Base-by-base conservation (phyloP, 345 rosid species). In the Lagerstroemia speciosa region DNA sequence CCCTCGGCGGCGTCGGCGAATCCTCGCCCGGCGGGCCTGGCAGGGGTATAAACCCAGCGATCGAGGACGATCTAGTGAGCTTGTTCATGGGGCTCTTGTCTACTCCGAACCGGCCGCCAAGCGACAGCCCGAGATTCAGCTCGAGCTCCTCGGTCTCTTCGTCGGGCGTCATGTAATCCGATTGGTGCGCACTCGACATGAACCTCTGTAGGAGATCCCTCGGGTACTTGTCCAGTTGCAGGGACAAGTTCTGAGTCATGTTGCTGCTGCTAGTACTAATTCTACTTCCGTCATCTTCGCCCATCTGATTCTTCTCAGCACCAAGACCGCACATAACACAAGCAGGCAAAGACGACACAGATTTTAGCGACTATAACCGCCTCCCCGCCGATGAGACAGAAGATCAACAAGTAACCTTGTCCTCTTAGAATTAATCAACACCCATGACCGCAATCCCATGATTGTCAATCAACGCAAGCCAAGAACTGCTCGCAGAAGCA, bases 41-140 rank as follows among this genome's bases (percentile, higher is more conserved):
- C 5, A 81, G 50, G n/a, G 89, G 75, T 30, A 83, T 76, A 1
- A 82, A 73, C 0, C 84, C 89, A 2, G 96, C 80, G 43, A 92
- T 77, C 0, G 99, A 95, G 14, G 99, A 88, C 34, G 98, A 90
- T 71, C 99, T 74, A 52, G 66, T 77, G 2, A 95, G 83, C 70
- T 79, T 58, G 63, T 26, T 71, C 64, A 81, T 77, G 0, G 83
- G 73, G 69, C 80, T 81, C 72, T 85, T 87, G 31, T 95, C 98
- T 37, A 92, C 92, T 53, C 99, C 99, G 58, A 95, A 95, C 64
- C 85, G 70, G 22, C 99, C 99, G 46, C 98, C 98, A 3, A 92
- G 67, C 24, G 99, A 95, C 20, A 95, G 65, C 70, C 96, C 97
- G 11, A 95, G 92, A 78, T 83, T 92, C 60, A 95, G 83, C 85